A percentile compares a stretch with the other conserved stretches of the same genome.
Conservation (phyloP, 305 asterid genomes). For the Striga hermonthica region DNA sequence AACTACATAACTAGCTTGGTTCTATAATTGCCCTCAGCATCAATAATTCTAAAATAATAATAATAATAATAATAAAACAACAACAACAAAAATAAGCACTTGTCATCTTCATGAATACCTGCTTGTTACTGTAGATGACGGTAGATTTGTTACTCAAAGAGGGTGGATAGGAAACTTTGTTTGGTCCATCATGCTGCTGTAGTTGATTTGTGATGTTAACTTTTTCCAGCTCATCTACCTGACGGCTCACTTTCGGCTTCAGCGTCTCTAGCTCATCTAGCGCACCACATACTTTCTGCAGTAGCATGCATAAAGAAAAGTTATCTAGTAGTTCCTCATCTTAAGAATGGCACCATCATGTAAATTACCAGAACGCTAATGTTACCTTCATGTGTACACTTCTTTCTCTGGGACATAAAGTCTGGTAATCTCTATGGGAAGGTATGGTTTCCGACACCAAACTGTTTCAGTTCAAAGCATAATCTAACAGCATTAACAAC, state of each 20-base stretch:
- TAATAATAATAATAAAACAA: slow-evolving; percentile 13
- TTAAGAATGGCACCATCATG: slow-evolving; percentile 21
- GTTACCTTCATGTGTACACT: slow-evolving; percentile 52
- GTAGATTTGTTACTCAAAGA: slow-evolving; percentile 41
- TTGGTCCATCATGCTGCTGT: slow-evolving; percentile 41
- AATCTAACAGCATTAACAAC: slow-evolving; percentile 29
- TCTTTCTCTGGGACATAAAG: slow-evolving; percentile 52
- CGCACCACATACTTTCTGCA: slow-evolving; percentile 61
- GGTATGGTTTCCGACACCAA: slow-evolving; percentile 94
- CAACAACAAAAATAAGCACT: slow-evolving; percentile 14
- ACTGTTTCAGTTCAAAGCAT: slow-evolving; percentile 43
- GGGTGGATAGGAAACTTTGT: slow-evolving; percentile 37
- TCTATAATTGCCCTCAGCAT: neutral
- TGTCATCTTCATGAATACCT: slow-evolving; percentile 44
- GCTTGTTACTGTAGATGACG: slow-evolving; percentile 40
- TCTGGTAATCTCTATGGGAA: slow-evolving; percentile 69
- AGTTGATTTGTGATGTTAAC: slow-evolving; percentile 37
- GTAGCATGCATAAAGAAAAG: slow-evolving; percentile 29
- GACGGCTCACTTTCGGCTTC: slow-evolving; percentile 59
- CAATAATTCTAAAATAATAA: slow-evolving; percentile 11
- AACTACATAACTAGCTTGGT: neutral
- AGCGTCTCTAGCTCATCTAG: slow-evolving; percentile 69
- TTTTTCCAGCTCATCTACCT: slow-evolving; percentile 44
- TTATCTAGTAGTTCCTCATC: slow-evolving; percentile 28
- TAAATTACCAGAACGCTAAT: slow-evolving; percentile 19